Percentiles rank a stretch among this genome's conserved stretches.
Conservation (phyloP, 331 rosid genomes). For the Dryas integrifolia region DNA sequence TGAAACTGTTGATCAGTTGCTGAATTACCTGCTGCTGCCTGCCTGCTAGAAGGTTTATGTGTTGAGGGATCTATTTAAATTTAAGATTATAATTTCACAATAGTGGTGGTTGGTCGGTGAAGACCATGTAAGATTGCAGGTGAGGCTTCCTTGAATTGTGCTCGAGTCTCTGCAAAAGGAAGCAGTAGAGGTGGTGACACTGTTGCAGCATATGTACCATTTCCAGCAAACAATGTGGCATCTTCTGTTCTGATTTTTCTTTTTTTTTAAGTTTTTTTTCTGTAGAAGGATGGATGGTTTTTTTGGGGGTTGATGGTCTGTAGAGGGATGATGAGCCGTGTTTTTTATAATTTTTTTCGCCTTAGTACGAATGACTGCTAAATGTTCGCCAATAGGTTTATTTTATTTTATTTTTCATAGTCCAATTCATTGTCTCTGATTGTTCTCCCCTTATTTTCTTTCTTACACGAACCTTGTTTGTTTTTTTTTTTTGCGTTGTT, state of each 20-base stretch:
- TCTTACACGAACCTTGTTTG: too few relatives aligned
- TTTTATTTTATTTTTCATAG: not conserved
- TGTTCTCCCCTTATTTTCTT: too few relatives aligned
- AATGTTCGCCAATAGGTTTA: constrained; percentile 27
- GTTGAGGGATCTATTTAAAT: constrained; percentile 33
- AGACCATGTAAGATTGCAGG: constrained; percentile 24
- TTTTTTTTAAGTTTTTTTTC: constrained; percentile 23
- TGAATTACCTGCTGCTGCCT: constrained; percentile 32
- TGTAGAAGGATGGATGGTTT: constrained; percentile 43
- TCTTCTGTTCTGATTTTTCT: constrained; percentile 25
- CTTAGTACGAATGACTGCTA: constrained; percentile 21
- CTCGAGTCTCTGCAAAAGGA: constrained; percentile 39
- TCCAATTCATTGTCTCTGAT: not conserved
- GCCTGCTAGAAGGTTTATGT: constrained; percentile 37
- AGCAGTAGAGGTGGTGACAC: constrained; percentile 46
- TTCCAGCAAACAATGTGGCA: constrained; percentile 54
- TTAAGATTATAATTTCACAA: constrained; percentile 17
- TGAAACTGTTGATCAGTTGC: constrained; percentile 30
- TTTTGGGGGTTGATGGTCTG: constrained; percentile 46
- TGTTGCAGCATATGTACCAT: constrained; percentile 49
- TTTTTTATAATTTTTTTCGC: constrained; percentile 27
- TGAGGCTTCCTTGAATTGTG: constrained; percentile 35
- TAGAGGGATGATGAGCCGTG: constrained; percentile 54
- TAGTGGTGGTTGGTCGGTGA: constrained; percentile 17
- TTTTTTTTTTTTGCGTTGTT: too few relatives aligned